Evolutionary conservation across 2,329 filamentous ascomycete species (phyloP).

Genomic region (Diaporthe eres): DNA sequence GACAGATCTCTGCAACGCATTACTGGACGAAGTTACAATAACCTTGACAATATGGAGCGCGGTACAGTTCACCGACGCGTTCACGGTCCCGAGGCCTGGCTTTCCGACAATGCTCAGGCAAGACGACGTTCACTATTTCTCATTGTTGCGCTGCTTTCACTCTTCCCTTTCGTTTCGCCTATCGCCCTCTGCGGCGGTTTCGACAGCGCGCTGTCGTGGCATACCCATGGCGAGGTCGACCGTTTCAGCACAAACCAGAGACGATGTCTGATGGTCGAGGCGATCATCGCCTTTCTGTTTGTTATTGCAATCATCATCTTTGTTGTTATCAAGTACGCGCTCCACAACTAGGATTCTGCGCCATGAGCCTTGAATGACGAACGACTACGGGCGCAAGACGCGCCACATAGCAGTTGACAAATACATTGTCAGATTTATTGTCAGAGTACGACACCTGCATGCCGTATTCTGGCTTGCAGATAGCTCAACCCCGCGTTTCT

Average conservation of each 20-base stretch:
- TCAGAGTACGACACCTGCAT: not conserved
- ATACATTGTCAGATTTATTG: not conserved
- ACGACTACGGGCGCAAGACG: not conserved
- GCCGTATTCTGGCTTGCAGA: not conserved
- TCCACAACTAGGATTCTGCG: not conserved
- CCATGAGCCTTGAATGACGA: too few species aligned
- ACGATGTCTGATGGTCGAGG: slow-evolving; percentile 52
- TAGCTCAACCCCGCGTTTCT: not conserved
- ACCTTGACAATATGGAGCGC: slow-evolving; percentile 43
- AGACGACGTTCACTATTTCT: slow-evolving; percentile 56
- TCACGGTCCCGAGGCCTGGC: slow-evolving; percentile 43
- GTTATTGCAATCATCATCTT: slow-evolving; percentile 43
- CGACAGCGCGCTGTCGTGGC: slow-evolving; percentile 63
- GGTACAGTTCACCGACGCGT: slow-evolving; percentile 30
- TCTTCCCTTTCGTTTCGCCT: slow-evolving; percentile 64
- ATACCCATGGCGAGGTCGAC: slow-evolving; percentile 61
- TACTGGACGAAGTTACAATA: not conserved
- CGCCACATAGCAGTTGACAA: not conserved
- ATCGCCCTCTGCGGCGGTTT: slow-evolving; percentile 61
- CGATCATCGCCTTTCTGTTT: slow-evolving; percentile 45
- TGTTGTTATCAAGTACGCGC: slow-evolving; percentile 41
- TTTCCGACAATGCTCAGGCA: slow-evolving; percentile 48
- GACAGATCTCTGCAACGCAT: slow-evolving; percentile 39
- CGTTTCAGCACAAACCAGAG: slow-evolving; percentile 56
- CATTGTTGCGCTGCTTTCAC: slow-evolving; percentile 54